phyloP scores from a whole-genome alignment of 78 protist genomes.

The Diacronema lutheri region DNA sequence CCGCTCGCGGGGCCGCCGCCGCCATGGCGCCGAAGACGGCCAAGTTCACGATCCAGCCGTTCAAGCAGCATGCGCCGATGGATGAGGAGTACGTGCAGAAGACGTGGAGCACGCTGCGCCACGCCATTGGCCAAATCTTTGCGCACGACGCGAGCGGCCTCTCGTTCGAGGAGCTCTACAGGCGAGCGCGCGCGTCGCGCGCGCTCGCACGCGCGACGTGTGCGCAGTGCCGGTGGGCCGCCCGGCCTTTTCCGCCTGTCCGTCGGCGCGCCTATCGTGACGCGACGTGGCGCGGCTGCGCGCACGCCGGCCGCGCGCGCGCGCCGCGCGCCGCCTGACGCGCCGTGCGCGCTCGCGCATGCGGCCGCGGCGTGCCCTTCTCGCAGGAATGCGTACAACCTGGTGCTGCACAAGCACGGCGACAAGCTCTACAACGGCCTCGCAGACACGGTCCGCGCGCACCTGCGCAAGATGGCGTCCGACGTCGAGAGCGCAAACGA shows the following conservation, averaged over 20 bases:
- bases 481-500: conserved; percentile 43
- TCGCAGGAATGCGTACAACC: conserved; percentile 79
- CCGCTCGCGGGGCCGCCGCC: too few species aligned
- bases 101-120: conserved; percentile 68
- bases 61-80: not conserved
- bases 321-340: too few species aligned
- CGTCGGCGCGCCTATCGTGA: not conserved
- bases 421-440: conserved; percentile 74
- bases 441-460: conserved; percentile 49
- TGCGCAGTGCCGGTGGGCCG: too few species aligned
- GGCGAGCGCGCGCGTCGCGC: too few species aligned
- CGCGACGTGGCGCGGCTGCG: too few species aligned
- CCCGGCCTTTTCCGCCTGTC: too few species aligned
- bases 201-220: too few species aligned
- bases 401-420: conserved; percentile 84
- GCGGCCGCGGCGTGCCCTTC: too few species aligned
- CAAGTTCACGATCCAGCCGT: conserved; percentile 6
- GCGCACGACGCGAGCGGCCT: conserved; percentile 75
- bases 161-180: conserved; percentile 82
- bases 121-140: conserved; percentile 73
- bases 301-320: too few species aligned
- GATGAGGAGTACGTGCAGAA: conserved; percentile 27
- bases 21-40: not conserved
- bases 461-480: conserved; percentile 49
- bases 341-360: too few species aligned